Percentiles rank a stretch among this genome's conserved stretches.
These are phyloP conservation scores for Nannizzia gypsea DNA, from an alignment of 2,329 filamentous ascomycete genomes.

Conservation along the genomic window DNA sequence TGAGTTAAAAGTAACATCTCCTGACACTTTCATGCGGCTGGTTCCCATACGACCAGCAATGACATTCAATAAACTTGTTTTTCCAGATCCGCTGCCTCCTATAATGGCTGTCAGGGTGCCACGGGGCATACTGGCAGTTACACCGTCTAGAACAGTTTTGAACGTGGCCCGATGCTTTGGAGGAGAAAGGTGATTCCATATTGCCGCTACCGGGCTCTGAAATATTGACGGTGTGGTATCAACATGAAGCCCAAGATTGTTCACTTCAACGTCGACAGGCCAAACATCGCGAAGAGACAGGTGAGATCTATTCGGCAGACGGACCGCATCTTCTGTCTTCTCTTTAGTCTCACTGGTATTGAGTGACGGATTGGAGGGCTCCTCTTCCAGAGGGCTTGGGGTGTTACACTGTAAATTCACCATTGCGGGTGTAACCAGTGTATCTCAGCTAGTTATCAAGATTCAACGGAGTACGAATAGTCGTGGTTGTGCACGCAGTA, in stretches of 20 bases:
- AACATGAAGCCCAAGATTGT: slow-evolving; percentile 24
- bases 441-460: not conserved
- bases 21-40: slow-evolving; percentile 42
- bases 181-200: slow-evolving; percentile 22
- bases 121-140: slow-evolving; percentile 51
- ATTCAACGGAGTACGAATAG: not conserved
- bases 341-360: not conserved
- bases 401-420: not conserved
- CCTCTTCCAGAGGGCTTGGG: not conserved
- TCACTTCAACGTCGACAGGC: slow-evolving; percentile 30
- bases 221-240: slow-evolving; percentile 25
- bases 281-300: slow-evolving; percentile 32
- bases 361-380: not conserved
- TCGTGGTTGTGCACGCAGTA: not conserved
- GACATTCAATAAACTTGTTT: slow-evolving; percentile 59
- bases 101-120: slow-evolving; percentile 65
- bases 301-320: slow-evolving; percentile 10
- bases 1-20: slow-evolving; percentile 52
- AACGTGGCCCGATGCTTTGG: slow-evolving; percentile 17
- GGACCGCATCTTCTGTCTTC: not conserved
- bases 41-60: slow-evolving; percentile 55
- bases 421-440: not conserved
- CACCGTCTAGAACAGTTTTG: slow-evolving; percentile 48
- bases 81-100: slow-evolving; percentile 61
- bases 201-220: slow-evolving; percentile 22